phyloP scores from a whole-genome alignment of 2,329 filamentous ascomycete species.

The Penicillium aurantiogriseum region DNA sequence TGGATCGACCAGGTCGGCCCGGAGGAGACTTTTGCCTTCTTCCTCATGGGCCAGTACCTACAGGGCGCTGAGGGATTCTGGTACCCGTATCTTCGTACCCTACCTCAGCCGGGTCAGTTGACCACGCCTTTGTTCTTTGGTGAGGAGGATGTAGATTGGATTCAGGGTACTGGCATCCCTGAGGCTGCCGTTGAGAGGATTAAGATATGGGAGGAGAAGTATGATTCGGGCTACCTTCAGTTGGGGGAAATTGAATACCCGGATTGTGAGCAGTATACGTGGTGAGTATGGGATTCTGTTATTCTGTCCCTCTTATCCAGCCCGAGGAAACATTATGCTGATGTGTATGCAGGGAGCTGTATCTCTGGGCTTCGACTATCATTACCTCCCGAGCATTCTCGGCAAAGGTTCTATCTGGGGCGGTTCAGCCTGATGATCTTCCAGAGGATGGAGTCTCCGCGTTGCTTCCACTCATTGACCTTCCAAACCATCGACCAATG shows the following conservation, averaged over 20 bases:
- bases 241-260: slow-evolving; percentile 35
- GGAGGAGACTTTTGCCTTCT: slow-evolving; percentile 65
- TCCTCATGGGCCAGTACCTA: slow-evolving; percentile 67
- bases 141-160: slow-evolving; percentile 56
- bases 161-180: slow-evolving; percentile 39
- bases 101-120: slow-evolving; percentile 64
- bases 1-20: slow-evolving; percentile 55
- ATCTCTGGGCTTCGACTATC: slow-evolving; percentile 48
- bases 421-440: slow-evolving; percentile 38
- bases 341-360: slow-evolving; percentile 40
- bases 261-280: slow-evolving; percentile 37
- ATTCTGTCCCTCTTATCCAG: background rate
- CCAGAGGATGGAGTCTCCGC: slow-evolving; percentile 63
- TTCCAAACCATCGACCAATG: slow-evolving; percentile 67
- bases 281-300: slow-evolving; percentile 28
- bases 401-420: slow-evolving; percentile 42
- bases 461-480: slow-evolving; percentile 68
- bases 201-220: slow-evolving; percentile 39
- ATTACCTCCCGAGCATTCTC: slow-evolving; percentile 47
- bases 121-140: slow-evolving; percentile 64
- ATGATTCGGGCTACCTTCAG: slow-evolving; percentile 30
- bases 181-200: slow-evolving; percentile 35
- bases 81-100: slow-evolving; percentile 64
- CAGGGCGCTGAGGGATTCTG: slow-evolving; percentile 60
- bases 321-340: background rate